A percentile compares a stretch with the other conserved stretches of the same genome.
These are phyloP conservation scores for Saksenaea vasiformis DNA, from an alignment of 371 early-diverging fungal species.

Conservation along the genomic window DNA sequence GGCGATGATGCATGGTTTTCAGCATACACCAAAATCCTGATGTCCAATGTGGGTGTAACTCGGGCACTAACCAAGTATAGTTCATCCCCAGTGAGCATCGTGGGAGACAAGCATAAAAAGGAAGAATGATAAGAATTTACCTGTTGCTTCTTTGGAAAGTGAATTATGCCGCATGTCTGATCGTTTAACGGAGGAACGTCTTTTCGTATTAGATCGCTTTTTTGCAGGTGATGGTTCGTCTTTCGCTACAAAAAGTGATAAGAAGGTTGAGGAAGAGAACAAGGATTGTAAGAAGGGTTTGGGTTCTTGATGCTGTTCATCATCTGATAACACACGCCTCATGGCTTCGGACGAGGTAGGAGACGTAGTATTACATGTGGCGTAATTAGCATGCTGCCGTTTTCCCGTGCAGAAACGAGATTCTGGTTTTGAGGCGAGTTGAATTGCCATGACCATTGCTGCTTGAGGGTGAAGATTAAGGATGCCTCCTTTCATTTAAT, in stretches of 20 bases:
- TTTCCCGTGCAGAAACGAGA: slow-evolving; percentile 26
- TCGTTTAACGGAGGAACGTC: background rate
- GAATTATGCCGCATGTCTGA: background rate
- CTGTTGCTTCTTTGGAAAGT: background rate
- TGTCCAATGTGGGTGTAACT: background rate
- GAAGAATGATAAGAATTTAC: background rate
- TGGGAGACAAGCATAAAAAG: background rate
- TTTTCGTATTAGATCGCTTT: background rate
- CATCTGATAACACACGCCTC: background rate
- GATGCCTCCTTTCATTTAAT: slow-evolving; percentile 28
- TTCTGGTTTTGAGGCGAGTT: slow-evolving; percentile 42
- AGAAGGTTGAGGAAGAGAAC: slow-evolving; percentile 30
- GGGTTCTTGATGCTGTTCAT: background rate
- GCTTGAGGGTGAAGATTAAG: slow-evolving; percentile 47
- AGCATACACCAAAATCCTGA: slow-evolving; percentile 4
- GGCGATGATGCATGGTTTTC: background rate
- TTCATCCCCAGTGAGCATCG: background rate
- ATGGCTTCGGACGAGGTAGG: background rate
- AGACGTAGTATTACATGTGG: background rate
- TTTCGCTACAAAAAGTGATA: slow-evolving; percentile 11
- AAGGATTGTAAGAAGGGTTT: slow-evolving; percentile 42
- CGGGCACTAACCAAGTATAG: background rate
- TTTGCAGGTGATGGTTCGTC: background rate
- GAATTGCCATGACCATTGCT: slow-evolving; percentile 49
- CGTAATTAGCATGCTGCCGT: background rate